Base-by-base conservation (phyloP, 2,329 filamentous ascomycete genomes). In the Colletotrichum limetticola region DNA sequence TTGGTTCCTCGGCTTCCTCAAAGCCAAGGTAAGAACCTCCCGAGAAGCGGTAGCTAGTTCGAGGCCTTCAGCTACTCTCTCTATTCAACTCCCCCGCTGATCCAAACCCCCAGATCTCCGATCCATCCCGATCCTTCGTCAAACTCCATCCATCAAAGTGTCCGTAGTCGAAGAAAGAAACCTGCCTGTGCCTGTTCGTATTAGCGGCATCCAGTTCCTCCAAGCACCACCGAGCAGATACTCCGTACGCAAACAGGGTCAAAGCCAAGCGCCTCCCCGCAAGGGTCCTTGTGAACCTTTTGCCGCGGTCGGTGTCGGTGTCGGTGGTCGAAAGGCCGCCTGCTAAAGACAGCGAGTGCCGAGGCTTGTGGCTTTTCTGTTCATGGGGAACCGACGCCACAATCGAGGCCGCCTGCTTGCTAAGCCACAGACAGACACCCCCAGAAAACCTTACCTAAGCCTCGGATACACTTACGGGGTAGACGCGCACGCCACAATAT, bases 81-180 rank as follows among this genome's bases (percentile, higher is more conserved):
- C 4, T 35, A 14, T 37, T 37, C 35, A 16, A 35, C 9, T 2
- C 35, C 35, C 35, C 35, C 35, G 61, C 61, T 35, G 30, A 58
- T 30, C 67, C 67, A 65, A 37, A 14, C 42, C 16, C 58, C 37
- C 59, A 52, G 42, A 68, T 63, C 58, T 49, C 57, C 69, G 69
- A 68, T 68, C 58, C 37, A 53, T 49, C 64, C 64, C 68, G 68
- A 63, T 28, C 67, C 63, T 12, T 58, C 28, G 28, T 32, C 32
- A 14, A 26, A 22, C 56, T 35, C 8, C 30, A 32, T 32, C 30
- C 30, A 4, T 32, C 30, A 32, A 32, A 32, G 30, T 32, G 30
- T 32, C 30, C 30, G 30, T 32, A 32, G 30, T 32, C 30, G 4
- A 49, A 28, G 16, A 49, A 49, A 16, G 28, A n/a, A 28, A 14